Base-by-base conservation (phyloP, 345 rosid genomes). In the Eucalyptus tenuipes region DNA sequence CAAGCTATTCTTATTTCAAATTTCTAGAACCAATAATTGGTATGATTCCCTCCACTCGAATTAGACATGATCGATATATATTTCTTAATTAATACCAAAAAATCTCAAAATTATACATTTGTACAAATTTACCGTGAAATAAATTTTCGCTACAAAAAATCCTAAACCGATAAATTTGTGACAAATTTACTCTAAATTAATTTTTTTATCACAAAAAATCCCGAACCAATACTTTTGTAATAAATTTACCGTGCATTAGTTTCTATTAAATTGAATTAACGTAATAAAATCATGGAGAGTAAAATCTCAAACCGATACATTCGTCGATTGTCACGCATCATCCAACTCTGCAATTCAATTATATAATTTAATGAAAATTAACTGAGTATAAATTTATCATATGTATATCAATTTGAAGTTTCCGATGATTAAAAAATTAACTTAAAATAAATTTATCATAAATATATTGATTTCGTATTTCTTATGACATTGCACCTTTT, bases 341-440 rank as follows among this genome's bases (percentile, higher is more conserved):
- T 52, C 0, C 0, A 52, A 52, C 0, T 18, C 0, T 3, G 0
- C 0, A 20, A 52, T 52, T 52, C 0, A 52, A 52, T 3, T 0
- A 0, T 18, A 52, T 18, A 52, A 52, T 52, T 52, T 52, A 18
- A 0, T 0, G 0, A 18, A 52, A 52, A 52, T 7, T 52, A 52
- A 52, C 0, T 0, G 0, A 52, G 0, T 0, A 0, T 50, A 17
- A 50, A 50, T 50, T 50, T 50, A 50, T 50, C 1, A 1, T 0
- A 7, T 0, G 1, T 50, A 0, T 50, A 7, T 0, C 0, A 7
- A 52, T 52, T 52, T 52, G 0, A 0, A 52, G 1, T 52, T 52
- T 52, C 0, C 0, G 0, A 18, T 52, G 0, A 1, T 52, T 52
- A 18, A 3, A 52, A 49, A 52, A 1, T 7, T 52, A 52, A 0